Evolutionary conservation across 78 protist genomes (phyloP), one percentile per base, ranked within the genome.

Genomic region (Pelomyxa schiedti): DNA sequence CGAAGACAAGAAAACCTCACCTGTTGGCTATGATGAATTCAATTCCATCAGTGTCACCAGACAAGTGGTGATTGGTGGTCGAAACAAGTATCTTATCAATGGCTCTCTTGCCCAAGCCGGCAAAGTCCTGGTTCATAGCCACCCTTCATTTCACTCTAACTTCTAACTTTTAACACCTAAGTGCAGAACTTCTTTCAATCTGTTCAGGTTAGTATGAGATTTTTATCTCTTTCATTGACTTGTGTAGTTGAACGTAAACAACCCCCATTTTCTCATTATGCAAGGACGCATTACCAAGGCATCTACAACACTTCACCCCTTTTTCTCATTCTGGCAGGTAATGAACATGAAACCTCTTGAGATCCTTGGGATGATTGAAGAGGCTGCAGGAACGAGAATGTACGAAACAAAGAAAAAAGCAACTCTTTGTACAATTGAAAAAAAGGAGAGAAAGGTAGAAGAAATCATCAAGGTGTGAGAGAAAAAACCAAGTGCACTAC

Each of bases 251-350:
- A 97, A 98, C 76, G 95, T 98, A 37, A 95, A 98, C 90, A 97
- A 97, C 86, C 99, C 99, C 29, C 98, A 96, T 82, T 98, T 98
- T 77, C 86, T 98, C 47, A 95, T 98, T 82, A 97, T 98, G 99
- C 99, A 98, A 68, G 99, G 99, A 40, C 58, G 89, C 22, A 96
- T 98, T 75, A 93, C 98, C 22, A 97, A 96, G 86, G n/a, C n/a
- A n/a, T n/a, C n/a, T n/a, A n/a, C n/a, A n/a, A n/a, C n/a, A n/a
- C n/a, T n/a, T n/a, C n/a, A n/a, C n/a, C n/a, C n/a, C n/a, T n/a
- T n/a, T n/a, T n/a, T n/a, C n/a, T n/a, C n/a, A n/a, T n/a, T n/a
- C n/a, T n/a, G n/a, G n/a, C n/a, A n/a, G n/a, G 97, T 98, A 22
- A 69, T 98, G 76, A 94, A 93, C 92, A 97, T 95, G 99, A 92